These are phyloP conservation scores for Cystofilobasidium macerans DNA, from an alignment of 768 basidiomycete genomes.

Conservation along the genomic window DNA sequence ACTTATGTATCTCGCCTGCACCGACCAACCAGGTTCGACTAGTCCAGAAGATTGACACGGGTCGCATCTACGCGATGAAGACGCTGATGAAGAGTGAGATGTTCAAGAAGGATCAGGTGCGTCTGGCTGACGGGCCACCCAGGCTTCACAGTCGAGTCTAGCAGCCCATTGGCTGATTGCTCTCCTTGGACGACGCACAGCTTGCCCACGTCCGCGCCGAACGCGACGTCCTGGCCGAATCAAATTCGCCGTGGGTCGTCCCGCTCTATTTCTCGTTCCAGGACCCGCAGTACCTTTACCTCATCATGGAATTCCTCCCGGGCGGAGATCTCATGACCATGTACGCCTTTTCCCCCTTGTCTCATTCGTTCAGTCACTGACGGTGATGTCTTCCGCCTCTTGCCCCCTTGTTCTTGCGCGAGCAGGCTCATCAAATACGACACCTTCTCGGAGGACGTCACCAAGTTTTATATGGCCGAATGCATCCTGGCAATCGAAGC, in stretches of 20 bases:
- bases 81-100: conserved; percentile 93
- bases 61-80: conserved; percentile 99
- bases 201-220: conserved; percentile 96
- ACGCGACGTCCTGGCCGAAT: conserved; percentile 90
- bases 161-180: no score
- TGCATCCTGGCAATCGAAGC: conserved; percentile 96
- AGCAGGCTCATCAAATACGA: conserved; percentile 84
- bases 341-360: conserved; percentile 37
- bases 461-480: conserved; percentile 97
- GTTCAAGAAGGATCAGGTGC: conserved; percentile 96
- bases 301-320: conserved; percentile 98
- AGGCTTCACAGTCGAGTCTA: no score
- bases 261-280: conserved; percentile 98
- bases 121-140: conserved; percentile 31
- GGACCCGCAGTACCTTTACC: conserved; percentile 77
- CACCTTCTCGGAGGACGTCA: conserved; percentile 95
- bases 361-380: neutral
- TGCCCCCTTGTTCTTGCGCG: neutral
- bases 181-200: conserved; percentile 41
- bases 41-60: conserved; percentile 91
- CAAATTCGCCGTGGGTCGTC: conserved; percentile 91
- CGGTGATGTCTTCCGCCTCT: neutral
- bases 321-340: conserved; percentile 99
- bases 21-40: conserved; percentile 57
- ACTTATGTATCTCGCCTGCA: neutral